Evolutionary conservation across 768 basidiomycete species (phyloP).

Genomic region (Boletus vermiculosoides): DNA sequence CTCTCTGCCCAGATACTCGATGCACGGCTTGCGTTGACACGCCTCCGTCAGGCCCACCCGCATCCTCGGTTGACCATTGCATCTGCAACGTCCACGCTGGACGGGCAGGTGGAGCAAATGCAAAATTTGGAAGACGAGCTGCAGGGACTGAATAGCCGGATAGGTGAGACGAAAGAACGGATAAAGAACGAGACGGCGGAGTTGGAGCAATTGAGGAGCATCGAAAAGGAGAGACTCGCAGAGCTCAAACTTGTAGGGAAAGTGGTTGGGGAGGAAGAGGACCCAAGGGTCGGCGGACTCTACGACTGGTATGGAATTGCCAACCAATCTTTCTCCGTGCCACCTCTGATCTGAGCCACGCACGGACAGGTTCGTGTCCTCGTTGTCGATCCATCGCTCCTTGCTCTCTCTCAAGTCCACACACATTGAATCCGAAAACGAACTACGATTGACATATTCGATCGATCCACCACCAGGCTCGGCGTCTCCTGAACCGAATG

Average conservation of each 20-base stretch:
- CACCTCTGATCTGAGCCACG: background rate
- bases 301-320: constrained; percentile 61
- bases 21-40: constrained; percentile 73
- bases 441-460: constrained; percentile 67
- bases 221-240: constrained; percentile 64
- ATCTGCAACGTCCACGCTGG: constrained; percentile 70
- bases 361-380: constrained; percentile 64
- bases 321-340: background rate
- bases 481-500: constrained; percentile 26
- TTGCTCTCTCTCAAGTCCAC: constrained; percentile 60
- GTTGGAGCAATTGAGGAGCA: constrained; percentile 56
- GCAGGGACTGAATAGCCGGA: constrained; percentile 48
- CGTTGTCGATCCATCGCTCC: constrained; percentile 61
- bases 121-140: constrained; percentile 69
- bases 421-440: constrained; percentile 67
- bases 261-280: constrained; percentile 56
- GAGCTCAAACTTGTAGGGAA: constrained; percentile 54
- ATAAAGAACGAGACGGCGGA: constrained; percentile 57
- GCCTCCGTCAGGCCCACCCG: constrained; percentile 79
- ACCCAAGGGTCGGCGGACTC: constrained; percentile 58
- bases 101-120: constrained; percentile 77
- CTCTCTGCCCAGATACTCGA: constrained; percentile 81
- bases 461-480: constrained; percentile 35
- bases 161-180: constrained; percentile 55
- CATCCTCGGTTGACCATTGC: constrained; percentile 76